These are phyloP conservation scores for Pleurotus giganteus DNA, from an alignment of 768 basidiomycete species.

Conservation along the genomic window DNA sequence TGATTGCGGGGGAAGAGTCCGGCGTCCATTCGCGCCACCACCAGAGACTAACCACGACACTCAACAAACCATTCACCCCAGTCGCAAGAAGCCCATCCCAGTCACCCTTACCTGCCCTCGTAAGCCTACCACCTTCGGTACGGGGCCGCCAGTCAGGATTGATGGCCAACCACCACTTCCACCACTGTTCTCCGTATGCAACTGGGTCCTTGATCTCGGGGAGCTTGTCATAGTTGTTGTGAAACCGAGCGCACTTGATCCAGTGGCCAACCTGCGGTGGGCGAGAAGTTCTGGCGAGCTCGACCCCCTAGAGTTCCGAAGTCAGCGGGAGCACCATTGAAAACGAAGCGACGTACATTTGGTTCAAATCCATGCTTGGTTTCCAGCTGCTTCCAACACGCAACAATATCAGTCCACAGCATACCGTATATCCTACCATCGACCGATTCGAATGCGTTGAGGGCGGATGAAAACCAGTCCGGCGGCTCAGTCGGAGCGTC, in stretches of 20 bases:
- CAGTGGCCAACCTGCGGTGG: neutral
- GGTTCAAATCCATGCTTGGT: too few relatives aligned
- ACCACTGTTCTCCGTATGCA: neutral
- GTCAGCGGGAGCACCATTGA: too few relatives aligned
- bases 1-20: neutral
- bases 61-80: neutral
- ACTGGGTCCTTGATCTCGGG: neutral
- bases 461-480: too few relatives aligned
- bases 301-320: neutral
- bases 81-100: neutral
- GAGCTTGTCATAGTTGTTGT: neutral
- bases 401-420: too few relatives aligned
- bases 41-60: neutral
- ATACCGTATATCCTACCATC: too few relatives aligned
- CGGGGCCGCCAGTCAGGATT: neutral
- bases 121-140: neutral
- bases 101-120: neutral
- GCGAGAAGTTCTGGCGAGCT: neutral
- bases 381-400: too few relatives aligned
- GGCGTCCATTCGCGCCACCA: neutral
- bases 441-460: too few relatives aligned
- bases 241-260: neutral
- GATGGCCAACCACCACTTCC: neutral
- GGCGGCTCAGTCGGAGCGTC: too few relatives aligned
- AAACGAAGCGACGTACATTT: too few relatives aligned